phyloP scores from a whole-genome alignment of 208 protist species.

The Borovskyia barvae region DNA sequence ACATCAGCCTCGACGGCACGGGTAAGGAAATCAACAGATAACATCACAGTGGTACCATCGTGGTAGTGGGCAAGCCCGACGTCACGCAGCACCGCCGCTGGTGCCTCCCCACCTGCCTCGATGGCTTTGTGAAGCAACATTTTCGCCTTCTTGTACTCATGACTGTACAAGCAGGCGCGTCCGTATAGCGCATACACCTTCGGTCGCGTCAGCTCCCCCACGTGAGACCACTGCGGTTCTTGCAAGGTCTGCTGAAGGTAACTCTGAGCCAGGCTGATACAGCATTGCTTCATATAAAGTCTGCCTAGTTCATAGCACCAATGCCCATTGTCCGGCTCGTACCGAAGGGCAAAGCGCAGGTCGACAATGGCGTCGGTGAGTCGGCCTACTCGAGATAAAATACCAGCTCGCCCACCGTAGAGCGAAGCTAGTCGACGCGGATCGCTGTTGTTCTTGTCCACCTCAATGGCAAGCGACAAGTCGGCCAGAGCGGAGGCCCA shows the following conservation, averaged over 20 bases:
- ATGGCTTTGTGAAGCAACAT: slow-evolving; percentile 42
- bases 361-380: slow-evolving; percentile 63
- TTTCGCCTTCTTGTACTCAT: slow-evolving; percentile 40
- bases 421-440: slow-evolving; percentile 43
- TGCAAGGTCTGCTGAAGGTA: slow-evolving; percentile 42
- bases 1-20: slow-evolving; percentile 65
- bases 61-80: slow-evolving; percentile 80
- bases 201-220: slow-evolving; percentile 24
- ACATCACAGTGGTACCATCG: slow-evolving; percentile 38
- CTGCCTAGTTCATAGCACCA: slow-evolving; percentile 81
- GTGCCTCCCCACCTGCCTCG: slow-evolving; percentile 58
- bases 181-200: slow-evolving; percentile 57
- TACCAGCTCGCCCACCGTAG: slow-evolving; percentile 57
- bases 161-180: slow-evolving; percentile 32
- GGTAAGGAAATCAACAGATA: slow-evolving; percentile 54
- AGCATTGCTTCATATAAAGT: slow-evolving; percentile 39
- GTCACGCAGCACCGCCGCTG: slow-evolving; percentile 53
- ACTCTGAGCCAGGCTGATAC: slow-evolving; percentile 38
- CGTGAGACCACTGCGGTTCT: slow-evolving; percentile 40
- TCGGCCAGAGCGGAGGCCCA: slow-evolving; percentile 50
- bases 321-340: slow-evolving; percentile 81
- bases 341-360: slow-evolving; percentile 53
- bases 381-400: slow-evolving; percentile 48
- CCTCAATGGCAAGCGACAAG: slow-evolving; percentile 67
- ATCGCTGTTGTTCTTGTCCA: slow-evolving; percentile 55